A percentile compares a stretch with the other conserved stretches of the same genome.
Evolutionary conservation across 1,284 basidiomycete genomes (phyloP).

Genomic region (Boletus coffeatus): DNA sequence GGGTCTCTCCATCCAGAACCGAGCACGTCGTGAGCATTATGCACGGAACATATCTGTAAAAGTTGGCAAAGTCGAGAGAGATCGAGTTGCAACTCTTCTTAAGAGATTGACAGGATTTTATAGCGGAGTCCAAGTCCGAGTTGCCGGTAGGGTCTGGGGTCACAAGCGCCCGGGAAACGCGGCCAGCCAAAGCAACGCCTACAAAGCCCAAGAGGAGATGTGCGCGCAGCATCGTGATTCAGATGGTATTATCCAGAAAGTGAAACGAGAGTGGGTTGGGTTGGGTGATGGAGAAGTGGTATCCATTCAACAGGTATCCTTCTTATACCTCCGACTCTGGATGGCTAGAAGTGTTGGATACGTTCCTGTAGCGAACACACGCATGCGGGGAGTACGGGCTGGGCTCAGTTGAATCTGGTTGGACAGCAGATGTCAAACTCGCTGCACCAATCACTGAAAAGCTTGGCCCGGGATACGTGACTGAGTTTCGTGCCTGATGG

Average conservation of each 20-base stretch:
- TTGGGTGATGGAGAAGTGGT: neutral
- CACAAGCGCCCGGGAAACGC: constrained; percentile 3
- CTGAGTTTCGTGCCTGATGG: neutral
- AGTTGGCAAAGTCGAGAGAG: constrained; percentile 15
- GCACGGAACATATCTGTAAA: constrained; percentile 19
- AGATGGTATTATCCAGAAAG: neutral
- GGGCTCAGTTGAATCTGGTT: neutral
- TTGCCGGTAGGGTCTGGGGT: constrained; percentile 9
- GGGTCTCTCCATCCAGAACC: neutral
- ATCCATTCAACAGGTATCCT: neutral
- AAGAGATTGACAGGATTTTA: constrained; percentile 17
- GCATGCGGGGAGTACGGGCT: neutral
- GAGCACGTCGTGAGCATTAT: constrained; percentile 22
- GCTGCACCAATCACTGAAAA: neutral
- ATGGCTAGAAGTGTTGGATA: neutral
- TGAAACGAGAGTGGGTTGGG: neutral
- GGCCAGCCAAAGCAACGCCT: constrained; percentile 5
- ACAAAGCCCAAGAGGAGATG: constrained; percentile 6
- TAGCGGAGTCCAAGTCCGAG: neutral
- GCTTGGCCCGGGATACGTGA: neutral
- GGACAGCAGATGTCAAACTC: neutral
- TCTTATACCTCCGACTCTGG: neutral
- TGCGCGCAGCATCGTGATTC: neutral
- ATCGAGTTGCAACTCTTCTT: constrained; percentile 18
- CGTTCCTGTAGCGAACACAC: neutral